Evolutionary conservation across 306 rosid species (phyloP), one percentile per base, ranked within the genome.

Genomic region (Leucaena leucocephala): DNA sequence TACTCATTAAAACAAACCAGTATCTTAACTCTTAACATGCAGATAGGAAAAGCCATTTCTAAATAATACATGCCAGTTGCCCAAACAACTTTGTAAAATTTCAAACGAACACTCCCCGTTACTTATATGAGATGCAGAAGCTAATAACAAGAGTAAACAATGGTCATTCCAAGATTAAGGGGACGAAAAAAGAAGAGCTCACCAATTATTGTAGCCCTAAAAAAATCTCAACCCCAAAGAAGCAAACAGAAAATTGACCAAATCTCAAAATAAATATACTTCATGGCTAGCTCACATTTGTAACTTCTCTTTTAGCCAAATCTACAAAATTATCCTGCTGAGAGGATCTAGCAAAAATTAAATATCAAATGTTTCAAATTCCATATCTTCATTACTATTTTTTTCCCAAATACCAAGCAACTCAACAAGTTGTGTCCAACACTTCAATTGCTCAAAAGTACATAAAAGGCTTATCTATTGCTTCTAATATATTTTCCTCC

Each of bases 1-100:
- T 45, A 75, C 79, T 80, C 78, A 42, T 64, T 83, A 16, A 75
- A 21, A 55, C 17, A 27, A 21, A 11, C 66, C 66, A 27, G 7
- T 27, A 27, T 11, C 66, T 48, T 46, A 58, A 6, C n/a, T 36
- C 69, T 64, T 64, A 16, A 36, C 44, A 38, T 15, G 69, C 66
- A 22, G 39, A 61, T 19, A 2, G 39, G 38, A 27, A 22, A 16
- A 15, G 10, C 45, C 45, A 64, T 16, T 35, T 38, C 45, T 16
- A 54, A 17, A 54, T n/a, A 1, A 17, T 54, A 3, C 1, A 27
- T n/a, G n/a, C 59, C 59, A 54, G 59, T 2, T 21, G 35, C 19
- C 35, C 27, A 27, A 27, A 27, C 27, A 27, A 27, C 27, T 27
- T 27, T 0, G 27, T 27, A 27, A 27, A 27, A 27, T 27, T 27